Conservation (phyloP, 225 moss, liverwort and hornwort genomes). For the Pseudisothecium myosuroides region DNA sequence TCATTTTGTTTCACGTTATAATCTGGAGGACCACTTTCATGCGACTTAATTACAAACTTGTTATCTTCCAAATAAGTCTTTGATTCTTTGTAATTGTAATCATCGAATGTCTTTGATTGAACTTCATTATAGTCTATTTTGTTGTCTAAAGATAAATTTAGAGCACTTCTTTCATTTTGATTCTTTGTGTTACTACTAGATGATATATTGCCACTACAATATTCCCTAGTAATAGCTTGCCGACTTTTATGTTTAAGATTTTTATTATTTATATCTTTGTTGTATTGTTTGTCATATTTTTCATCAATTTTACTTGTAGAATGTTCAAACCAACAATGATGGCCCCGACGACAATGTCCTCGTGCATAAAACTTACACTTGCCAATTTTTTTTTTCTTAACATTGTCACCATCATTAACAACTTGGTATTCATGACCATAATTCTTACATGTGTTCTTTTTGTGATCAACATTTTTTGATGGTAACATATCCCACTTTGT, state of each 20-base stretch:
- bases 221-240: background rate
- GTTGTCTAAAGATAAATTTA: background rate
- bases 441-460: background rate
- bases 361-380: background rate
- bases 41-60: background rate
- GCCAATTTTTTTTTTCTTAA: background rate
- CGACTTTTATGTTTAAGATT: background rate
- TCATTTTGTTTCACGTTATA: background rate
- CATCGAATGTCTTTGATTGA: background rate
- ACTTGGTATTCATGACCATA: too few species aligned
- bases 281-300: background rate
- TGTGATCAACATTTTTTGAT: background rate
- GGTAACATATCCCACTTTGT: background rate
- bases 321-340: background rate
- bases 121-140: background rate
- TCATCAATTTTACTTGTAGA: background rate
- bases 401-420: background rate
- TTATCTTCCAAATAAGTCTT: background rate
- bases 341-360: background rate
- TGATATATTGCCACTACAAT: background rate
- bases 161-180: background rate
- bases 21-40: background rate
- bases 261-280: background rate
- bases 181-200: background rate
- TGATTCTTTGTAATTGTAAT: background rate